phyloP scores from a whole-genome alignment of 2,329 filamentous ascomycete genomes.

The Colletotrichum melonis region DNA sequence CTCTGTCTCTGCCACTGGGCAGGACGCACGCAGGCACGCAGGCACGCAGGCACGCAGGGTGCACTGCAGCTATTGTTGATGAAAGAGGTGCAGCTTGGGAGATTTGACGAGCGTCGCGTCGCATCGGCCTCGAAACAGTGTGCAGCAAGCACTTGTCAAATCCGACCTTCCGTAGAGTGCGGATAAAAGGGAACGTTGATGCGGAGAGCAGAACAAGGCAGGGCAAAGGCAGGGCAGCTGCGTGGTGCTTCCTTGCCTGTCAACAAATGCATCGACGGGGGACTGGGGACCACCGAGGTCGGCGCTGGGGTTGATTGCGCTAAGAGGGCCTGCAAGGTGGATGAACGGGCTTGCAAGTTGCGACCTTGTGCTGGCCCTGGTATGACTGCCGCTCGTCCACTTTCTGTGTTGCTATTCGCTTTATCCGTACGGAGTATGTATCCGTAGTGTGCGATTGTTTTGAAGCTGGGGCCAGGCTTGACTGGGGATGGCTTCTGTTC shows the following conservation, averaged over 20 bases:
- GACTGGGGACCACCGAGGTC: conserved; percentile 28
- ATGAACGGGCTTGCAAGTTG: conserved; percentile 6
- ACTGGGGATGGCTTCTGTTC: conserved; percentile 1
- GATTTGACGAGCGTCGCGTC: conserved; percentile 17
- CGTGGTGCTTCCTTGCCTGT: conserved; percentile 3
- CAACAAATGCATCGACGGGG: conserved; percentile 15
- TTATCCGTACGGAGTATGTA: not conserved
- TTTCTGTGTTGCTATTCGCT: not conserved
- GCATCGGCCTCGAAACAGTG: not conserved
- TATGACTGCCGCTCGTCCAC: conserved; percentile 2
- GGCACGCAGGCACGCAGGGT: not conserved
- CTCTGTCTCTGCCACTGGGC: not conserved
- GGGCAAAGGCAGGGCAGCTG: not conserved
- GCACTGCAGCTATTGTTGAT: conserved; percentile 19
- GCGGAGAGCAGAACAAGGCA: conserved; percentile 6
- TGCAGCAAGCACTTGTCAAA: not conserved
- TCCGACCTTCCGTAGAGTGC: no score
- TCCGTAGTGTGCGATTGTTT: not conserved
- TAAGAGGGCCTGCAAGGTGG: conserved; percentile 15
- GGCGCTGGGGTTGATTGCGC: conserved; percentile 16
- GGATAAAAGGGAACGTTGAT: not conserved
- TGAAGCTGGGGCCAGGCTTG: not conserved
- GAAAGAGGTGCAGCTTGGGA: conserved; percentile 2
- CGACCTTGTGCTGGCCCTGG: conserved; percentile 4
- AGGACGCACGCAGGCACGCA: not conserved